Evolutionary conservation across 306 rosid genomes (phyloP), one percentile per base, ranked within the genome.

Genomic region (Malus orientalis): DNA sequence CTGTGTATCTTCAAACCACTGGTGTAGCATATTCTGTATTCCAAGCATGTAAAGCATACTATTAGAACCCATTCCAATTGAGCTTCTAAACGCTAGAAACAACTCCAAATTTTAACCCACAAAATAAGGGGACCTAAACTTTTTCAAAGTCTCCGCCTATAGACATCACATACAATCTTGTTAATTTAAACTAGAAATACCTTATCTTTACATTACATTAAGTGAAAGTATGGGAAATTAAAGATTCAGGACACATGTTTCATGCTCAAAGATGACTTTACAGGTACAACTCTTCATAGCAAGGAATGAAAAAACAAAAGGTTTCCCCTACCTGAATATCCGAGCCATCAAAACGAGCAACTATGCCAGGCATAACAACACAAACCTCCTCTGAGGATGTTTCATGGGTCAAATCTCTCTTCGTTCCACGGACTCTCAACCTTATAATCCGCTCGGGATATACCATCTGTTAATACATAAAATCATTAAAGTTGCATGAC

Each of bases 311-410:
- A 71, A 76, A 71, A 42, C 23, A 29, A 45, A n/a, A 62, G 20
- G 36, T 20, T 16, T 29, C 70, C 27, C 49, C 53, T 84, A 95
- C 99, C 99, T 91, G 92, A 78, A 95, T 85, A 76, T 91, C 93
- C 5, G 90, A 88, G 60, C 95, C 92, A 82, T 91, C 96, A 73
- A 88, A 86, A 70, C 99, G 99, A 29, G 93, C 96, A 81, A 95
- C 80, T 7, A 89, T 91, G 18, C 99, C 93, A 0, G 91, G 89
- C 93, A 92, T 85, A 57, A 91, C 86, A 73, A 88, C 80, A 71
- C 93, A 92, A 84, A 92, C 93, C 87, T 95, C 99, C 88, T 92
- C 98, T 1, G 91, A 85, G 60, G 93, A 91, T 65, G 89, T 74
- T 53, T 87, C 98, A 74, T 92, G 90, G 71, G 75, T 88, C 84